These are phyloP conservation scores for Fraxinus platypoda DNA, from an alignment of 305 asterid genomes.

Conservation along the genomic window DNA sequence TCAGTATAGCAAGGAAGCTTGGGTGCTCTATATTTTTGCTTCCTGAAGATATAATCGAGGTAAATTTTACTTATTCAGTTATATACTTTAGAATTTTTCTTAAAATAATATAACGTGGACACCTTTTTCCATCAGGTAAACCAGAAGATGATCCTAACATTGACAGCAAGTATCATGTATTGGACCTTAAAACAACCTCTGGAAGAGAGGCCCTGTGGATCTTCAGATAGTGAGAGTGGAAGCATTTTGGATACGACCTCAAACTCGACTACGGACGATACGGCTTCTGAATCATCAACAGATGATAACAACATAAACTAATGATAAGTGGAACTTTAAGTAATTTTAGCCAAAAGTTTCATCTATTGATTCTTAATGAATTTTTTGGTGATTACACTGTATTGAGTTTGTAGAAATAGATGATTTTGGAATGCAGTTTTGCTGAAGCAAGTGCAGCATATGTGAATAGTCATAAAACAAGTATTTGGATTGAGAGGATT, in stretches of 20 bases:
- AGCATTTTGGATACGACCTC: constrained; percentile 74
- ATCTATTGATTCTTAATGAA: constrained; percentile 29
- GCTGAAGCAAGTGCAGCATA: constrained; percentile 33
- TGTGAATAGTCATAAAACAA: constrained; percentile 43
- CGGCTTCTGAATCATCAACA: constrained; percentile 64
- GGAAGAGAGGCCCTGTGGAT: constrained; percentile 53
- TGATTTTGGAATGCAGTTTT: constrained; percentile 35
- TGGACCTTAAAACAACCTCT: constrained; percentile 79
- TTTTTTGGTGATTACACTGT: constrained; percentile 36
- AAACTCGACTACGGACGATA: constrained; percentile 56
- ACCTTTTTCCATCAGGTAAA: constrained; percentile 53
- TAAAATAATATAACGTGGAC: neutral
- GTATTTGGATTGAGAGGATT: constrained; percentile 38
- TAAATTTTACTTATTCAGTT: constrained; percentile 23
- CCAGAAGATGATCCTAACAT: constrained; percentile 91
- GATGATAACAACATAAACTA: constrained; percentile 43
- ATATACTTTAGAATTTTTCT: neutral
- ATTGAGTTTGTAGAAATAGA: constrained; percentile 34
- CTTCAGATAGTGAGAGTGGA: constrained; percentile 79
- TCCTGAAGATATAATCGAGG: constrained; percentile 94
- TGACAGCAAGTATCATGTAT: constrained; percentile 91
- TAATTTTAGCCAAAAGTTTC: constrained; percentile 18
- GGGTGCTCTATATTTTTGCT: constrained; percentile 95
- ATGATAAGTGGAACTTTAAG: constrained; percentile 15
- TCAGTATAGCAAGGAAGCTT: constrained; percentile 90